Percentiles rank a stretch among this genome's conserved stretches.
Evolutionary conservation across 192 early-diverging fungal species (phyloP).

Genomic region (Linnemannia zychae): DNA sequence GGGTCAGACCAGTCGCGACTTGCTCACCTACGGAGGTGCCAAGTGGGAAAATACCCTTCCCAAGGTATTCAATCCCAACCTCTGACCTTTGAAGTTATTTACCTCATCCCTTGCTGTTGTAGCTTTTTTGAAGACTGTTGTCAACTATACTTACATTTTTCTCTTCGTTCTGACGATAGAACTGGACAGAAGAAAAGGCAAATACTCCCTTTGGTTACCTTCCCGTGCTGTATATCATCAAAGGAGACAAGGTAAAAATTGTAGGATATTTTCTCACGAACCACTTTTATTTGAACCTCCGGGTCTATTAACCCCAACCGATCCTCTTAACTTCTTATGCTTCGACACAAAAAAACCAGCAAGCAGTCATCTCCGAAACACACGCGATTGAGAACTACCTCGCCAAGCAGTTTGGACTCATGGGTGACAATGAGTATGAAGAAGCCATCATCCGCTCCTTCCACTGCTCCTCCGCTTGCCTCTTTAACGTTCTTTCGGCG

Average conservation of each 20-base stretch:
- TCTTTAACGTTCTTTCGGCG: background rate
- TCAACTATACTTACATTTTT: background rate
- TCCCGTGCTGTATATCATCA: slow-evolving; percentile 20
- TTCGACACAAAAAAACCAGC: background rate
- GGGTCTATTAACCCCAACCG: background rate
- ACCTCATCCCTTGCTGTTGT: too few species aligned
- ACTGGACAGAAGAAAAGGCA: slow-evolving; percentile 15
- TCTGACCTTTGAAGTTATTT: background rate
- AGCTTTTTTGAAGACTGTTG: background rate
- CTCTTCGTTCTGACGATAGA: background rate
- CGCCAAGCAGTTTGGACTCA: slow-evolving; percentile 30
- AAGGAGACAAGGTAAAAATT: slow-evolving; percentile 17
- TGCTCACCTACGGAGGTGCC: slow-evolving; percentile 17
- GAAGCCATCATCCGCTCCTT: slow-evolving; percentile 21
- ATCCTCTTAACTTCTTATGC: background rate
- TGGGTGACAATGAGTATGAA: slow-evolving; percentile 33
- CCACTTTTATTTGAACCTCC: background rate
- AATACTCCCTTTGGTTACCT: slow-evolving; percentile 23
- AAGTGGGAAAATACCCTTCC: slow-evolving; percentile 21
- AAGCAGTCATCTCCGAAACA: slow-evolving; percentile 15
- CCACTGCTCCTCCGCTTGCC: background rate
- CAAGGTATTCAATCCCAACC: background rate
- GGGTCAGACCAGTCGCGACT: slow-evolving; percentile 21
- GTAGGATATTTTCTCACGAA: too few species aligned
- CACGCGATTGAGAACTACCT: slow-evolving; percentile 18